Conservation (phyloP, 2,329 filamentous ascomycete species). For the Colletotrichum agaves region DNA sequence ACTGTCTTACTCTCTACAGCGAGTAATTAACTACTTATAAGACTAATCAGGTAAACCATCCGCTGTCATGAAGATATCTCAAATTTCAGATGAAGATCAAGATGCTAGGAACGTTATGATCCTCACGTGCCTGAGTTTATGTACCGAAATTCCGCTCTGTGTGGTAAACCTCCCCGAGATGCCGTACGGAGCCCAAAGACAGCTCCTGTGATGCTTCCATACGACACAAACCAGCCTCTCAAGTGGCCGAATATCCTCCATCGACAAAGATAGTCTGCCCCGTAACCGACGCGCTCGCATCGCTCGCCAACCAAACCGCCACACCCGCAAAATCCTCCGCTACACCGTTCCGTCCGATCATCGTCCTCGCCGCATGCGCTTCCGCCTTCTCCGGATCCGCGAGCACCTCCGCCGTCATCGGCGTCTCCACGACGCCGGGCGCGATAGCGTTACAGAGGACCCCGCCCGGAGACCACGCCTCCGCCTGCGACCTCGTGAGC, state of each 20-base stretch:
- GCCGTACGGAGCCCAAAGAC: too few species aligned
- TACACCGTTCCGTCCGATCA: slow-evolving; percentile 46
- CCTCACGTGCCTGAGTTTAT: too few species aligned
- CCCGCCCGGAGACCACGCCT: slow-evolving; percentile 48
- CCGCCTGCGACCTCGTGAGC: slow-evolving; percentile 47
- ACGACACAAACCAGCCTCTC: neutral
- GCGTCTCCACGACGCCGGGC: slow-evolving; percentile 46
- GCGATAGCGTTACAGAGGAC: slow-evolving; percentile 49
- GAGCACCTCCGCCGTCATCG: slow-evolving; percentile 41
- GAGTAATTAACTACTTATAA: too few species aligned
- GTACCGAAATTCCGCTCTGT: too few species aligned
- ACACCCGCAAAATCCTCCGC: slow-evolving; percentile 47
- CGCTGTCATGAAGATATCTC: too few species aligned
- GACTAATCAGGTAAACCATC: too few species aligned
- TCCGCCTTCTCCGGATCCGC: slow-evolving; percentile 39
- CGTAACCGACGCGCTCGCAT: slow-evolving; percentile 46
- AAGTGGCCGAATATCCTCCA: slow-evolving; percentile 48
- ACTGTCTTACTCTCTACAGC: too few species aligned
- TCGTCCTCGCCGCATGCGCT: slow-evolving; percentile 43
- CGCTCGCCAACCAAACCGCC: slow-evolving; percentile 45
- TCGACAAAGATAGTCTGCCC: slow-evolving; percentile 50
- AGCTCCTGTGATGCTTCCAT: too few species aligned
- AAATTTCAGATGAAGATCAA: too few species aligned
- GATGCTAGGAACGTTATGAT: too few species aligned
- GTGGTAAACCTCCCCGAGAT: too few species aligned